phyloP scores from a whole-genome alignment of 2,329 filamentous ascomycete genomes.

The Neurospora sp. region DNA sequence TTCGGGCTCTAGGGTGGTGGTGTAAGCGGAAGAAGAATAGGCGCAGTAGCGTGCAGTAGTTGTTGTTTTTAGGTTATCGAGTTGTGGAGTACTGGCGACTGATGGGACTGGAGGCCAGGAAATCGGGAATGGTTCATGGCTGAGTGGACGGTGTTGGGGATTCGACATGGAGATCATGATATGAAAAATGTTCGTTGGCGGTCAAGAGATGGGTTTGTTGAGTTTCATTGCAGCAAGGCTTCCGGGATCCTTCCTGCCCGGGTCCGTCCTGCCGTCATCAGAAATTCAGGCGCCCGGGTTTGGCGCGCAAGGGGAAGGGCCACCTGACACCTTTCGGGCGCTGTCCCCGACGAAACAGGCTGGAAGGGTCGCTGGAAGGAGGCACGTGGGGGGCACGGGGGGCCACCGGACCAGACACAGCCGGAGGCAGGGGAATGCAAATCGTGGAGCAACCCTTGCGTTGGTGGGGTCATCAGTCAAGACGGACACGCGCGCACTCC shows the following conservation, averaged over 20 bases:
- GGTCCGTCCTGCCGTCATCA: background rate
- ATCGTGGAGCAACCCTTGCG: slow-evolving; percentile 7
- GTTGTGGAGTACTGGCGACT: background rate
- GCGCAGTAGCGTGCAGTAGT: background rate
- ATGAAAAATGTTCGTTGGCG: background rate
- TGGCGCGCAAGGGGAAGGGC: slow-evolving; percentile 1
- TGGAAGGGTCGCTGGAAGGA: background rate
- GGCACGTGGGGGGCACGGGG: background rate
- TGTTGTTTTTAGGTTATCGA: background rate
- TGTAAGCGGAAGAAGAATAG: background rate
- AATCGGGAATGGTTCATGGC: background rate
- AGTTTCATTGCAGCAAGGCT: background rate
- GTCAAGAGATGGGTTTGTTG: background rate
- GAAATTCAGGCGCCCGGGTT: background rate
- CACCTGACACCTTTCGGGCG: slow-evolving; percentile 6
- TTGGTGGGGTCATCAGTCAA: background rate
- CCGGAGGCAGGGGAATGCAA: slow-evolving; percentile 1
- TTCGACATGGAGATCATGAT: background rate
- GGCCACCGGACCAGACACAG: background rate
- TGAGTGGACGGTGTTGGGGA: background rate
- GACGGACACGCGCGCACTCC: background rate
- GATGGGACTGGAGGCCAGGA: background rate
- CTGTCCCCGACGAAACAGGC: background rate
- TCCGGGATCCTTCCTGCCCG: background rate
- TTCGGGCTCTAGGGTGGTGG: background rate